Evolutionary conservation across 2,329 filamentous ascomycete genomes (phyloP).

Genomic region (Scorias spongiosa): DNA sequence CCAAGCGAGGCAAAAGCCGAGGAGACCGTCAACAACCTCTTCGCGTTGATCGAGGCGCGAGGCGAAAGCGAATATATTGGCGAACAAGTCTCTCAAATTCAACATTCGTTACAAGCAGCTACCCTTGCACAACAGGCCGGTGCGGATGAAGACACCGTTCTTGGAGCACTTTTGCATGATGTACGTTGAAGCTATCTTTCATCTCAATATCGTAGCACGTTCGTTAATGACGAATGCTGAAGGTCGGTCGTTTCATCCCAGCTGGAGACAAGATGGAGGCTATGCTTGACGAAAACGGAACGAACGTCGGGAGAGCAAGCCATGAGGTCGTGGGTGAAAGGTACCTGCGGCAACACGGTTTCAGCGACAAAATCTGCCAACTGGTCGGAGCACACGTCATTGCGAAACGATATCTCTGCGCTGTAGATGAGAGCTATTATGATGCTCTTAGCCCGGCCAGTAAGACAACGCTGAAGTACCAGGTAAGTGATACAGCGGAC

Average conservation of each 20-base stretch:
- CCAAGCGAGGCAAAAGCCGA: slow-evolving; percentile 4
- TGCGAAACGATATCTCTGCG: too few relatives aligned
- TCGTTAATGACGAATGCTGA: too few relatives aligned
- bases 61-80: slow-evolving; percentile 18
- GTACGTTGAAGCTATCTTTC: too few relatives aligned
- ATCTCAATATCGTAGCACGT: too few relatives aligned
- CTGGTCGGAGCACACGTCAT: slow-evolving; percentile 13
- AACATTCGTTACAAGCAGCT: slow-evolving; percentile 19
- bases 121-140: slow-evolving; percentile 12
- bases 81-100: slow-evolving; percentile 17
- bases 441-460: too few relatives aligned
- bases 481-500: too few relatives aligned
- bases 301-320: slow-evolving; percentile 17
- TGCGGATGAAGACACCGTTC: slow-evolving; percentile 17
- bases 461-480: too few relatives aligned
- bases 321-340: slow-evolving; percentile 25
- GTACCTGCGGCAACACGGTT: slow-evolving; percentile 21
- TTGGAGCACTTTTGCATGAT: slow-evolving; percentile 28
- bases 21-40: slow-evolving; percentile 8
- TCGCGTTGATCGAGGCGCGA: slow-evolving; percentile 12
- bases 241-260: too few relatives aligned
- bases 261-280: too few relatives aligned
- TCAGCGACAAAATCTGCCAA: slow-evolving; percentile 22
- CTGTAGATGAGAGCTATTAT: too few relatives aligned
- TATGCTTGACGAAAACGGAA: too few relatives aligned